Base-by-base conservation (phyloP, 352 stramenopile genomes). In the Aphanomyces invadans region DNA sequence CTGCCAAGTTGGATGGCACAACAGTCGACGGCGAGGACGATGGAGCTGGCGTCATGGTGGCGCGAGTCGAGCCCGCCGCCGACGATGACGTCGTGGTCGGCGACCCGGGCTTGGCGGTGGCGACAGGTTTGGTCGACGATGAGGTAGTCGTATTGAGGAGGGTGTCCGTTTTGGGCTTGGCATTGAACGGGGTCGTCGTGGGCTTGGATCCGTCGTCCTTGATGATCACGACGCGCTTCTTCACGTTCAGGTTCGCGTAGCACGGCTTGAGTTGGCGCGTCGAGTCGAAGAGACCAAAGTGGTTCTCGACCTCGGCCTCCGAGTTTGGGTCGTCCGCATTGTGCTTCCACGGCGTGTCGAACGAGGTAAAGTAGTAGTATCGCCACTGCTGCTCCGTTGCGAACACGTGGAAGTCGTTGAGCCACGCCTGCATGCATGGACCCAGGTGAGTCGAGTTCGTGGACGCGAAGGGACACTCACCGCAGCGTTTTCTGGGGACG, bases 311-410 rank as follows among this genome's bases (percentile, higher is more conserved):
- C 29, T 60, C 60, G 12, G 56, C 59, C 21, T 80, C 87, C 59
- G 75, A 72, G 62, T 76, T 69, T 1, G 71, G 29, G 23, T 71
- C 69, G 29, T 49, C 73, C 32, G 70, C 68, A 31, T 70, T 63
- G 62, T 86, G 68, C 70, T 87, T 86, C 78, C 80, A 90, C 29
- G 69, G 46, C 64, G 79, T 75, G 70, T 89, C 81, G 55, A 86
- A 87, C 51, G 69, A 80, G 21, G 77, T 77, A 66, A 87, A 90
- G 71, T 85, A 90, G 62, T 76, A 90, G 75, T 88, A 90, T 60
- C 66, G 72, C 19, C 83, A 61, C 29, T 78, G 59, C 36, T 84
- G 75, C 56, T 76, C 63, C 48, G 69, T 67, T 0, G 82, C 82
- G 10, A 86, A 64, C 36, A 72, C 68, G 69, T 83, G 82, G 33